Percentiles rank a stretch among this genome's conserved stretches.
These are phyloP conservation scores for Didymellaceae sp. DNA, from an alignment of 2,329 filamentous ascomycete genomes.

Conservation along the genomic window DNA sequence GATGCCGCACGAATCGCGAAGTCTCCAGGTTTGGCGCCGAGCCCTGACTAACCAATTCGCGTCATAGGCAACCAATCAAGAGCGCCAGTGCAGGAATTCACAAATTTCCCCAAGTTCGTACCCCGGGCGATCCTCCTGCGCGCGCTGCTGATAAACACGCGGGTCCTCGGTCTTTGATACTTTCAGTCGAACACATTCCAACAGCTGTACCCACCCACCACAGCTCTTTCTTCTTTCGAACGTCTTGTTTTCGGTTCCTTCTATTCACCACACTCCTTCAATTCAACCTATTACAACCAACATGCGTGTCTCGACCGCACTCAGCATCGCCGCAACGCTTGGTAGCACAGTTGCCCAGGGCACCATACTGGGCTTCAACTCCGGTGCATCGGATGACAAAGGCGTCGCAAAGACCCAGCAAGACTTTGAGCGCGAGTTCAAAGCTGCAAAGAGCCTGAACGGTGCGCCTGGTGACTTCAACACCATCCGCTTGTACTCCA, in stretches of 20 bases:
- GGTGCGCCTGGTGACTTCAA: constrained; percentile 70
- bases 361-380: constrained; percentile 44
- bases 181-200: background rate
- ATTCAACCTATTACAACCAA: background rate
- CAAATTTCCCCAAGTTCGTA: constrained; percentile 12
- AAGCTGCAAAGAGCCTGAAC: constrained; percentile 65
- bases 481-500: constrained; percentile 75
- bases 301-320: constrained; percentile 32
- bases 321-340: constrained; percentile 33
- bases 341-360: constrained; percentile 30
- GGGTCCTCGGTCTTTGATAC: constrained; percentile 10
- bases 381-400: constrained; percentile 39
- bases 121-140: background rate
- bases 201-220: background rate
- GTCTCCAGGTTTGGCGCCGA: constrained; percentile 6
- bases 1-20: constrained; percentile 5
- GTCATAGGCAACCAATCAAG: constrained; percentile 12
- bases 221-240: background rate
- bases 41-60: constrained; percentile 9
- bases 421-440: constrained; percentile 75
- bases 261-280: constrained; percentile 15
- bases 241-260: background rate
- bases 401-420: constrained; percentile 61
- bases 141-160: constrained; percentile 16
- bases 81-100: background rate